Base-by-base conservation (phyloP, 2,329 filamentous ascomycete genomes). In the Diaporthe citri region DNA sequence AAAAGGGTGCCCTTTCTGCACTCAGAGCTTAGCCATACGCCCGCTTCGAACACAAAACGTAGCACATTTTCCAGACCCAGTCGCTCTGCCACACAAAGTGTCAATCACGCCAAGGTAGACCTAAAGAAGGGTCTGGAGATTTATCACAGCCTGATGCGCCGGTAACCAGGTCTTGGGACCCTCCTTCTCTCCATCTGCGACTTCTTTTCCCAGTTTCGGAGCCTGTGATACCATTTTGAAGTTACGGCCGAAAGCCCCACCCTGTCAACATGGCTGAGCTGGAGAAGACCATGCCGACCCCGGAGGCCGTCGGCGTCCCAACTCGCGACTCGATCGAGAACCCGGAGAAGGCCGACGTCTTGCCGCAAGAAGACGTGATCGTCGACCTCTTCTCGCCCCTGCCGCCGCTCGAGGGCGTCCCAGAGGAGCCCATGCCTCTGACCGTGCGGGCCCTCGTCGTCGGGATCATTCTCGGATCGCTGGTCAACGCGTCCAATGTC, bases 401-500 rank as follows among this genome's bases (percentile, higher is more conserved):
- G 74, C 79, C 80, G 22, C 73, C 78, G 31, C 78, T 79, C 12
- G 75, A 78, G 9, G 77, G 78, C 60, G 75, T 80, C 12, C 75
- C 77, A 10, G 85, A 86, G 77, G 80, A 83, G 73, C 78, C 82
- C 41, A 79, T 82, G 70, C 86, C 88, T 73, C 79, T 89, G 56
- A 88, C 87, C 17, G 74, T 88, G 52, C 84, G 87, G 69, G 86
- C 87, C 22, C 76, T 89, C 36, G 75, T 88, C 64, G 80, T 88
- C 59, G 87, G 87, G 66, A 82, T 85, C 69, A 80, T 86, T 60
- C 86, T 87, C 67, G 87, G 87, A 76, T 85, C 84, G 41, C 81
- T 88, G 22, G 86, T 89, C 73, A 88, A 88, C 78, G 85, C 87
- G 6, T 88, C 86, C 59, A 89, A 89, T 78, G 82, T 89, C 62